Evolutionary conservation across 139 green algal genomes (phyloP), one percentile per base, ranked within the genome.

Genomic region (Coccomyxa sp.): DNA sequence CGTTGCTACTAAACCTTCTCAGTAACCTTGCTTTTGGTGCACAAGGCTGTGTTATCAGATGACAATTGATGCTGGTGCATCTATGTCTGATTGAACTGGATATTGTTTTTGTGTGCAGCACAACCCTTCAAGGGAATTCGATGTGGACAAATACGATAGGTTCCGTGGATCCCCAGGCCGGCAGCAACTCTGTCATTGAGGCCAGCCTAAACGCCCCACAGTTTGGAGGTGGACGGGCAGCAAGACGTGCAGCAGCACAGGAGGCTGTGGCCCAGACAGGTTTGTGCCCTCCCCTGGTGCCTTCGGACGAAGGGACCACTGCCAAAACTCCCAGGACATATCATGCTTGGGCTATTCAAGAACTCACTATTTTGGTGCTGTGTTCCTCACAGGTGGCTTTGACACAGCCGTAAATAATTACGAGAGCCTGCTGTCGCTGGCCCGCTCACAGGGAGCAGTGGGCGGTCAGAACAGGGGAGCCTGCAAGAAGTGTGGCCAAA

Each of bases 121-220:
- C 83, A 13, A 90, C 93, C n/a, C 83, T 96, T 31, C 90, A 96
- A 67, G 90, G 85, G 25, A 94, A 93, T 82, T 87, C 90, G 59
- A 96, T 97, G 88, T 97, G 94, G 94, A 92, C 88, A 67, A 94
- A 95, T 80, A 90, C 93, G 0, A 97, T 97, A 77, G 94, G 94
- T 0, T 51, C 95, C 66, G 84, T 90, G 58, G 63, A 88, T 80
- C 85, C 86, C 45, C 67, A 87, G 31, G 78, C 79, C 28, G 93
- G 93, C 51, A 89, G 88, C 38, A 97, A 97, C 80, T 81, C 88
- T 13, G 89, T 82, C 12, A 92, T 97, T 13, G 93, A 97, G 85
- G 91, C 91, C 14, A 82, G 87, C 0, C 88, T 97, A 28, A 92
- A 94, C 67, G 94, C 94, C 0, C 94, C 94, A 7, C 83, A 86